A percentile compares a stretch with the other conserved stretches of the same genome.
phyloP scores from a whole-genome alignment of 352 stramenopile genomes.

The Phytophthora idaei region DNA sequence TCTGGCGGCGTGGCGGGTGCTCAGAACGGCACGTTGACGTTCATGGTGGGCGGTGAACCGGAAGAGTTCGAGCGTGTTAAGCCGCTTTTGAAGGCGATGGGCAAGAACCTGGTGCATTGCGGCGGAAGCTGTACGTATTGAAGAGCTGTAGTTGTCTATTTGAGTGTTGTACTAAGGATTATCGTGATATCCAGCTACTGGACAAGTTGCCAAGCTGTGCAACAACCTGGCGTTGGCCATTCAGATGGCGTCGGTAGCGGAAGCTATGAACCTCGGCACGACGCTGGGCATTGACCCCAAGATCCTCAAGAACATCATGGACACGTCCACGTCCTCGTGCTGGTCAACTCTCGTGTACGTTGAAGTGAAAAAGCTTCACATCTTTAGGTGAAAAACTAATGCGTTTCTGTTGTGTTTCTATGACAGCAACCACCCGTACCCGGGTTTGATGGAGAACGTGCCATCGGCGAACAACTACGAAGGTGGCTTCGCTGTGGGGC shows the following conservation, averaged over 20 bases:
- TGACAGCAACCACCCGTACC: constrained; percentile 93
- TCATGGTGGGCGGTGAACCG: constrained; percentile 93
- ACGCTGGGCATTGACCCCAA: constrained; percentile 95
- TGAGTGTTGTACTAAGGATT: background rate
- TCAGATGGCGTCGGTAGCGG: constrained; percentile 95
- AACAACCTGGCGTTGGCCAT: constrained; percentile 98
- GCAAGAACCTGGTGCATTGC: constrained; percentile 94
- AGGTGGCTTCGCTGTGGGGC: constrained; percentile 87
- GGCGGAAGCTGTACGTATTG: constrained; percentile 85
- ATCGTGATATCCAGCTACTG: constrained; percentile 47
- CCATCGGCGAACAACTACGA: constrained; percentile 90
- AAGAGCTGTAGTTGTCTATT: background rate
- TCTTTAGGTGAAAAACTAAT: background rate
- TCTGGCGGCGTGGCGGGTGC: constrained; percentile 96
- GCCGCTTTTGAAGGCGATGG: constrained; percentile 92
- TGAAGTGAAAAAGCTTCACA: constrained; percentile 3
- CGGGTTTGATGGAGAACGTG: constrained; percentile 90
- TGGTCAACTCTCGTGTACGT: constrained; percentile 95
- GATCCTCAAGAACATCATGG: constrained; percentile 95
- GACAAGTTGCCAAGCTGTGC: constrained; percentile 95
- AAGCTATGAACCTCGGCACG: constrained; percentile 97
- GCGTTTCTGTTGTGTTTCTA: constrained; percentile 3
- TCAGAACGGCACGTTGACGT: constrained; percentile 96
- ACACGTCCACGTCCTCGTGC: constrained; percentile 96
- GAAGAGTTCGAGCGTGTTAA: constrained; percentile 75